These are phyloP conservation scores for Phytophthora crassamura DNA, from an alignment of 352 stramenopile species.

Conservation along the genomic window DNA sequence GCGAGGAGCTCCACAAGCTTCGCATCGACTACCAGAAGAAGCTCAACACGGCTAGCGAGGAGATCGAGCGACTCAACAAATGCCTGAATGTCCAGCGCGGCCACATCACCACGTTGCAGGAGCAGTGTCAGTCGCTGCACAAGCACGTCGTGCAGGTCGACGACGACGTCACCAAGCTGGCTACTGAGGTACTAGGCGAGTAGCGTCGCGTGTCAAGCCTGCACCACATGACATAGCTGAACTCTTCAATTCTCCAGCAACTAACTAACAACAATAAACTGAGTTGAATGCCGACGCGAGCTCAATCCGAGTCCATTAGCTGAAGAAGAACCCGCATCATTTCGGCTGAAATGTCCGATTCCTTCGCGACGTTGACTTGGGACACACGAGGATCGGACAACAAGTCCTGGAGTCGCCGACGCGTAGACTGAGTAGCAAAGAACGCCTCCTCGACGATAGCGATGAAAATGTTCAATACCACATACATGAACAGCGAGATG, in stretches of 20 bases:
- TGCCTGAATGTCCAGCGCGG: constrained; percentile 84
- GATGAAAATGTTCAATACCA: constrained; percentile 94
- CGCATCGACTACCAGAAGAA: constrained; percentile 85
- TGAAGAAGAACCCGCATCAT: constrained; percentile 62
- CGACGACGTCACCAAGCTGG: constrained; percentile 85
- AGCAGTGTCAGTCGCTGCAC: constrained; percentile 85
- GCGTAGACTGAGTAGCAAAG: constrained; percentile 82
- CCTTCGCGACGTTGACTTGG: constrained; percentile 41
- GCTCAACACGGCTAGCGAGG: constrained; percentile 80
- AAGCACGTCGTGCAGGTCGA: constrained; percentile 89
- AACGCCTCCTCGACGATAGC: constrained; percentile 92
- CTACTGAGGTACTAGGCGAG: constrained; percentile 80
- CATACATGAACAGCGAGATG: constrained; percentile 93
- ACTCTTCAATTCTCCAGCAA: constrained; percentile 8
- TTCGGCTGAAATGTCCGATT: constrained; percentile 62
- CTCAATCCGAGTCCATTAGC: constrained; percentile 44
- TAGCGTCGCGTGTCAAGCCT: constrained; percentile 26
- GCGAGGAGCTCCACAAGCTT: constrained; percentile 79
- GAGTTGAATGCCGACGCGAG: constrained; percentile 1
- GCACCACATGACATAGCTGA: neutral
- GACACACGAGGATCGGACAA: constrained; percentile 56
- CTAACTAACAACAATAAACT: constrained; percentile 34
- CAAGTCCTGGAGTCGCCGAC: constrained; percentile 67
- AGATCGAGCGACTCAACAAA: constrained; percentile 88
- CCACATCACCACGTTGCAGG: constrained; percentile 84